Evolutionary conservation across 768 basidiomycete species (phyloP).

Genomic region (Boletus subcaerulescens): DNA sequence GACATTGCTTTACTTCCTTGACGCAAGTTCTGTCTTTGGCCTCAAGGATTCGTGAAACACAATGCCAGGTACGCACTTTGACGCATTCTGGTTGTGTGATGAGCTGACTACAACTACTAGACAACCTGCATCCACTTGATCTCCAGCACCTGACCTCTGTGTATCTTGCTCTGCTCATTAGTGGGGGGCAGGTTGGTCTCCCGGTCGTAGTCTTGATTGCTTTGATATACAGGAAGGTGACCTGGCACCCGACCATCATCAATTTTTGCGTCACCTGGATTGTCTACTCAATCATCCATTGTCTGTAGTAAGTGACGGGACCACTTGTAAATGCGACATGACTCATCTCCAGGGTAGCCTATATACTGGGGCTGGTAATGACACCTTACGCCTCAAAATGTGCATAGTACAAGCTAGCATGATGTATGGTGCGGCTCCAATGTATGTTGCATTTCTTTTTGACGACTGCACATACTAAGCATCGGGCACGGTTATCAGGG

Average conservation of each 20-base stretch:
- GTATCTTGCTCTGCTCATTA: conserved; percentile 47
- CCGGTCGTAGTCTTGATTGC: conserved; percentile 48
- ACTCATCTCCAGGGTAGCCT: conserved; percentile 27
- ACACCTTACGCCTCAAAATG: conserved; percentile 29
- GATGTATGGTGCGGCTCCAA: conserved; percentile 51
- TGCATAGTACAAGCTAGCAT: conserved; percentile 53
- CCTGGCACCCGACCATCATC: conserved; percentile 50
- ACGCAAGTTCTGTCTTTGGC: background rate
- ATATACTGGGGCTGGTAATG: conserved; percentile 28
- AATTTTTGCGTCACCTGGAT: conserved; percentile 60
- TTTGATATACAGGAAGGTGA: conserved; percentile 39
- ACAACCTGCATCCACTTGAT: conserved; percentile 13
- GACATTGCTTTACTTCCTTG: background rate
- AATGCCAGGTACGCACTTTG: conserved; percentile 18
- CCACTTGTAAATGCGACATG: background rate
- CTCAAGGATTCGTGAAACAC: background rate
- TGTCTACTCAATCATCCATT: conserved; percentile 51
- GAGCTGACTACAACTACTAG: conserved; percentile 5
- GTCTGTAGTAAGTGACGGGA: conserved; percentile 43
- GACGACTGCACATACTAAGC: background rate
- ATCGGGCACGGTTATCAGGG: conserved; percentile 30
- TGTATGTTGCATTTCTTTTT: conserved; percentile 35
- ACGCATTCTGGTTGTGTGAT: background rate
- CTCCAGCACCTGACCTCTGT: conserved; percentile 33
- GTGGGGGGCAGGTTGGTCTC: conserved; percentile 52